phyloP scores from a whole-genome alignment of 2,329 filamentous ascomycete genomes.

The Emmonsiellopsis sp. region DNA sequence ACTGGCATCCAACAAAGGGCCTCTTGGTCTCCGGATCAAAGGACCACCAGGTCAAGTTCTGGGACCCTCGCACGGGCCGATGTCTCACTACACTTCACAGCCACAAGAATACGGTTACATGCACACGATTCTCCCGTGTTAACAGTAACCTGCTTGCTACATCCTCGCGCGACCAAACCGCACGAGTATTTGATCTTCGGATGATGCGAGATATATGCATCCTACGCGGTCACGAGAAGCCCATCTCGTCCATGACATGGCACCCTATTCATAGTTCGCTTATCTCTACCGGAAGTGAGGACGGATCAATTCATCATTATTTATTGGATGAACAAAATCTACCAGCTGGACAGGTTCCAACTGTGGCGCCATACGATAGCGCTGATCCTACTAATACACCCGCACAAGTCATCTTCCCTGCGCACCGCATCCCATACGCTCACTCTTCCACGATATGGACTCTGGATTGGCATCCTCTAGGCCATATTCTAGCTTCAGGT shows the following conservation, averaged over 20 bases:
- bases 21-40: slow-evolving; percentile 93
- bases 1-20: slow-evolving; percentile 96
- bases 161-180: slow-evolving; percentile 85
- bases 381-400: slow-evolving; percentile 70
- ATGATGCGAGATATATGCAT: slow-evolving; percentile 98
- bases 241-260: slow-evolving; percentile 86
- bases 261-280: slow-evolving; percentile 87
- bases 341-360: slow-evolving; percentile 61
- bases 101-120: slow-evolving; percentile 95
- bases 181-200: slow-evolving; percentile 84
- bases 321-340: slow-evolving; percentile 91
- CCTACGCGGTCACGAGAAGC: slow-evolving; percentile 90
- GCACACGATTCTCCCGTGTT: slow-evolving; percentile 79
- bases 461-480: slow-evolving; percentile 92
- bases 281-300: slow-evolving; percentile 80
- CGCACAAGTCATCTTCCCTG: slow-evolving; percentile 84
- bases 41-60: slow-evolving; percentile 93
- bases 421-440: slow-evolving; percentile 76
- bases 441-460: slow-evolving; percentile 97
- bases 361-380: slow-evolving; percentile 75
- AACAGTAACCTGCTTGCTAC: slow-evolving; percentile 81
- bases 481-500: slow-evolving; percentile 88
- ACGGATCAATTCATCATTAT: slow-evolving; percentile 87
- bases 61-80: slow-evolving; percentile 87
- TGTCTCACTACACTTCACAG: slow-evolving; percentile 91